Base-by-base conservation (phyloP, 352 stramenopile genomes). In the Globisporangium barbulae region DNA sequence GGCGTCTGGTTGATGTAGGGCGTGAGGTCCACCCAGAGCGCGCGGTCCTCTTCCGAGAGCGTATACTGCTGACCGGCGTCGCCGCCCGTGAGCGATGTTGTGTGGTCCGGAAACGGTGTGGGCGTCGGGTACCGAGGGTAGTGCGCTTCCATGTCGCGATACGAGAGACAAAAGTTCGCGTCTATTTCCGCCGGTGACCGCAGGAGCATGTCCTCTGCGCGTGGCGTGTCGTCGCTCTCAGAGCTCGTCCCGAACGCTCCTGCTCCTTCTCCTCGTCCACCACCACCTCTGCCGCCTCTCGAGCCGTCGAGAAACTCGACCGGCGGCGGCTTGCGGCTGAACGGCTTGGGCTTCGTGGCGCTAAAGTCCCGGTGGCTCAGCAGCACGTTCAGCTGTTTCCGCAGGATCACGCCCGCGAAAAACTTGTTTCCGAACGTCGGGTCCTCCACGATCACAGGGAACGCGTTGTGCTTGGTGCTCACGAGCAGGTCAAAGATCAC, bases 1-100 rank as follows among this genome's bases (percentile, higher is more conserved):
- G 97, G 95, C 44, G 96, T 97, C 59, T 97, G 97, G 81, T 99
- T 98, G 59, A 98, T 98, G 77, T 99, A 99, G 1, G 97, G 97
- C 48, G 96, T 90, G 28, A 99, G 77, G 69, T 99, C 95, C 37
- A 99, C 80, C 88, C 92, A 98, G 54, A 94, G 78, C 37, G 90
- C 89, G 9, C 94, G 74, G 60, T 99, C 93, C 53, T 90, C 85
- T 33, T 89, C 75, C 21, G 71, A 75, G 15, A 96, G 61, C 17
- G 79, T 88, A 53, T 90, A 90, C 28, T 69, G 44, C 13, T 73
- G 39, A 21, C 64, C 64, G 6, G 54, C 6, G n/a, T 75, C 65
- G 4, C 42, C 42, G 0, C 41, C 57, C n/a, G 68, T 64, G 21
- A 86, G 48, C 30, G 75, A 53, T 5, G 66, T 68, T 15, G 39